Conservation (phyloP, 225 moss, liverwort and hornwort genomes). For the Physcomitrellopsis africana region DNA sequence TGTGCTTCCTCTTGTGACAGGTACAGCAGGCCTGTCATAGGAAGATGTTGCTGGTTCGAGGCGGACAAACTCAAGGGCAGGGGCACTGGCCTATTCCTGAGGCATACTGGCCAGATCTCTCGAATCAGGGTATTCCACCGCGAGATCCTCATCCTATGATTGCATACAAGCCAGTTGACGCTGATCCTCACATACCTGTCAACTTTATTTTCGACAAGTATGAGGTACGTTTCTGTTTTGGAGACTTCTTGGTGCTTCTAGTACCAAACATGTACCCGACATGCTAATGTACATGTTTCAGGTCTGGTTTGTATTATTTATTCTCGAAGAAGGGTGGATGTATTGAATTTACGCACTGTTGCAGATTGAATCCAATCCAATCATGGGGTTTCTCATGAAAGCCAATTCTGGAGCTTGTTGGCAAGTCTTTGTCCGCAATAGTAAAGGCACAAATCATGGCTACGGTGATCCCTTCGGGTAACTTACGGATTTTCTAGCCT, state of each 20-base stretch:
- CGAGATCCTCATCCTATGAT: conserved; percentile 94
- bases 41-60: conserved; percentile 92
- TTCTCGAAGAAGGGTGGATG: conserved; percentile 25
- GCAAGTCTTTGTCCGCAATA: conserved; percentile 93
- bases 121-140: conserved; percentile 74
- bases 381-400: conserved; percentile 81
- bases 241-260: conserved; percentile 16
- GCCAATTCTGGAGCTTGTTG: conserved; percentile 87
- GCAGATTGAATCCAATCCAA: conserved; percentile 97
- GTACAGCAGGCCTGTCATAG: conserved; percentile 90
- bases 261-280: background rate
- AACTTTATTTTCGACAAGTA: conserved; percentile 96
- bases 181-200: conserved; percentile 84
- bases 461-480: conserved; percentile 99
- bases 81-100: conserved; percentile 99
- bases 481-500: conserved; percentile 25
- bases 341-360: conserved; percentile 9
- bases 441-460: conserved; percentile 90
- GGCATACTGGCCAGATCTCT: conserved; percentile 93
- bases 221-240: conserved; percentile 57
- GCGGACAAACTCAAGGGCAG: conserved; percentile 81
- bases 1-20: conserved; percentile 39
- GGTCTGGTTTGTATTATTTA: conserved; percentile 6
- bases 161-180: conserved; percentile 92
- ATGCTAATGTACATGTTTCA: conserved; percentile 4